Evolutionary conservation across 352 stramenopile genomes (phyloP).

Genomic region (Proteromonas lacertae): DNA sequence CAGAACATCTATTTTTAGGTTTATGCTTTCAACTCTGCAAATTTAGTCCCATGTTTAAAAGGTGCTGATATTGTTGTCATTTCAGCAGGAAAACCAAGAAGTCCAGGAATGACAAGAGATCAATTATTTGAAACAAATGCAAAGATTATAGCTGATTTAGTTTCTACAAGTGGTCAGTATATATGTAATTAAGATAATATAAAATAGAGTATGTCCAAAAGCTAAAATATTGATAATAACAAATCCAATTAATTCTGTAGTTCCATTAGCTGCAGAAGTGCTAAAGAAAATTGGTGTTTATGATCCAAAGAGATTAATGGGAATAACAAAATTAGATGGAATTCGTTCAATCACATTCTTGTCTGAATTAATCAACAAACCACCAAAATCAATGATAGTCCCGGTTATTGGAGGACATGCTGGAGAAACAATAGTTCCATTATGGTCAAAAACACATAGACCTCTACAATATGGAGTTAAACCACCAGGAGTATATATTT

Average conservation of each 20-base stretch:
- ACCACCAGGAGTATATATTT: slow-evolving; percentile 65
- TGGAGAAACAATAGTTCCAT: slow-evolving; percentile 90
- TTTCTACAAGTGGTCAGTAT: slow-evolving; percentile 55
- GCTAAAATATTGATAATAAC: slow-evolving; percentile 83
- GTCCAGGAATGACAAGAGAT: slow-evolving; percentile 74
- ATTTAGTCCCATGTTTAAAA: slow-evolving; percentile 15
- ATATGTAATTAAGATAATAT: no score
- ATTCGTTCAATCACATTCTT: slow-evolving; percentile 84
- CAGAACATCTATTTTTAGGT: slow-evolving; percentile 22
- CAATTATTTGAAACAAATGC: slow-evolving; percentile 35
- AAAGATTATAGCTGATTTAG: slow-evolving; percentile 72
- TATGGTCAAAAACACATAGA: slow-evolving; percentile 66
- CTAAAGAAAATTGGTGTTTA: slow-evolving; percentile 80
- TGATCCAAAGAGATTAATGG: slow-evolving; percentile 79
- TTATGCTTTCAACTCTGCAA: slow-evolving; percentile 28
- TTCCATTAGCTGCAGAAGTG: slow-evolving; percentile 92
- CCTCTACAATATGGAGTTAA: slow-evolving; percentile 22
- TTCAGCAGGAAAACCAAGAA: slow-evolving; percentile 88
- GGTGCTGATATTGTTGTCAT: slow-evolving; percentile 54
- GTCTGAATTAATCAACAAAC: slow-evolving; percentile 23
- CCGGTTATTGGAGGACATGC: slow-evolving; percentile 92
- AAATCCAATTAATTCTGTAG: slow-evolving; percentile 97
- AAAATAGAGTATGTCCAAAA: slow-evolving; percentile 76
- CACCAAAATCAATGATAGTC: slow-evolving; percentile 48
- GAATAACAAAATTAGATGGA: slow-evolving; percentile 91